Conservation (phyloP, 176 grass and related monocot species). For the Zoysia japonica region DNA sequence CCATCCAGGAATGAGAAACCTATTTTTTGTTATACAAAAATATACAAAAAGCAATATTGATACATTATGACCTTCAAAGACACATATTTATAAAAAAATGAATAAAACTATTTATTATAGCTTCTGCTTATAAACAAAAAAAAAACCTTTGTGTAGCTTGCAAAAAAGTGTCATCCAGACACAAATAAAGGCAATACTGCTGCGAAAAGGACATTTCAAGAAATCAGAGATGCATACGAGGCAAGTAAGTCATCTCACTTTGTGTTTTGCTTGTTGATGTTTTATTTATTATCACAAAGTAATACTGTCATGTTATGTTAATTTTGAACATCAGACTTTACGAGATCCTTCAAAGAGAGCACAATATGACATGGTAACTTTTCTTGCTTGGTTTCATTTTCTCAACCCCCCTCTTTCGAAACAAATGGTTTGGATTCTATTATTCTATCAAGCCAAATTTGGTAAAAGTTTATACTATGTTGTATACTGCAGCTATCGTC, state of each 20-base stretch:
- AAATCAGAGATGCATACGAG: conserved; percentile 96
- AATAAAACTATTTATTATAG: no score
- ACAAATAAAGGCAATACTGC: conserved; percentile 70
- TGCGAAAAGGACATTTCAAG: conserved; percentile 87
- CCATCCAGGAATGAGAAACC: background rate
- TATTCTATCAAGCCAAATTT: conserved; percentile 22
- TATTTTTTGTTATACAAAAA: conserved; percentile 7
- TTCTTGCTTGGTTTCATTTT: background rate
- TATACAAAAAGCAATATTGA: background rate
- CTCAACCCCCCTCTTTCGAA: background rate
- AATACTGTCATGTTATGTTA: conserved; percentile 39
- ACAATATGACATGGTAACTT: conserved; percentile 82
- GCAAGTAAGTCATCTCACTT: conserved; percentile 51
- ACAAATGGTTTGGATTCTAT: conserved; percentile 10
- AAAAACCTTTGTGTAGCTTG: conserved; percentile 57
- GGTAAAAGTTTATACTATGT: conserved; percentile 36
- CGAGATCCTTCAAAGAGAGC: conserved; percentile 77
- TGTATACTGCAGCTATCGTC: conserved; percentile 58
- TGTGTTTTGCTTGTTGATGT: conserved; percentile 26
- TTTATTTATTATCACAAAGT: conserved; percentile 25
- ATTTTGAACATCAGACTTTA: conserved; percentile 61
- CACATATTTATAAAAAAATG: background rate
- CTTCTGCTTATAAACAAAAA: conserved; percentile 9
- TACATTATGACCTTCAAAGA: background rate
- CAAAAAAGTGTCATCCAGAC: conserved; percentile 97